Percentiles rank a stretch among this genome's conserved stretches.
phyloP scores from a whole-genome alignment of 805 yeast species.

The Candida fluviatilis region DNA sequence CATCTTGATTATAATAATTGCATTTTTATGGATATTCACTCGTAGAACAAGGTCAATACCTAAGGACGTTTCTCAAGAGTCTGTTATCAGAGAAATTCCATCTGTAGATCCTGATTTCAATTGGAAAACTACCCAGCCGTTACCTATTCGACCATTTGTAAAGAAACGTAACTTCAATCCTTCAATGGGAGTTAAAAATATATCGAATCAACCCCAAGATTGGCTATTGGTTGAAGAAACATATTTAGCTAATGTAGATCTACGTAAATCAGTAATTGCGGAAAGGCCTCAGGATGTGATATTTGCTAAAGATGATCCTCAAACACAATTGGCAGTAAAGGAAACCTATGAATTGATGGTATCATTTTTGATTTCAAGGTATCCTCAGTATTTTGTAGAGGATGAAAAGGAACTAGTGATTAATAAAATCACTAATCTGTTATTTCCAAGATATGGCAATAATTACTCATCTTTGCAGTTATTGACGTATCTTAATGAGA shows the following conservation, averaged over 20 bases:
- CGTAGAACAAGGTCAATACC: too few species aligned
- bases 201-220: constrained; percentile 40
- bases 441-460: constrained; percentile 23
- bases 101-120: constrained; percentile 35
- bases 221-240: constrained; percentile 62
- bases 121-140: constrained; percentile 43
- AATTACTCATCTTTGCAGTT: constrained; percentile 16
- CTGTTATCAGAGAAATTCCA: constrained; percentile 5
- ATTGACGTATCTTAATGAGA: constrained; percentile 22
- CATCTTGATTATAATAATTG: too few species aligned
- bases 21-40: too few species aligned
- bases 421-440: constrained; percentile 40
- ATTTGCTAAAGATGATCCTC: constrained; percentile 16
- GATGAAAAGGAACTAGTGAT: constrained; percentile 16
- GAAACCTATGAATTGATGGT: constrained; percentile 48
- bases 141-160: constrained; percentile 35
- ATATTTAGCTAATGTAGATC: constrained; percentile 42
- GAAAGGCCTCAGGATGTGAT: constrained; percentile 28
- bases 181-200: constrained; percentile 29
- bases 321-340: constrained; percentile 31
- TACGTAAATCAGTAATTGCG: constrained; percentile 31
- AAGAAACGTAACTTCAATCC: constrained; percentile 33
- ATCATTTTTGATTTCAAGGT: constrained; percentile 40
- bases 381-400: constrained; percentile 48
- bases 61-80: too few species aligned